phyloP scores from a whole-genome alignment of 1,284 basidiomycete genomes.

The Trichosporon ovoides region DNA sequence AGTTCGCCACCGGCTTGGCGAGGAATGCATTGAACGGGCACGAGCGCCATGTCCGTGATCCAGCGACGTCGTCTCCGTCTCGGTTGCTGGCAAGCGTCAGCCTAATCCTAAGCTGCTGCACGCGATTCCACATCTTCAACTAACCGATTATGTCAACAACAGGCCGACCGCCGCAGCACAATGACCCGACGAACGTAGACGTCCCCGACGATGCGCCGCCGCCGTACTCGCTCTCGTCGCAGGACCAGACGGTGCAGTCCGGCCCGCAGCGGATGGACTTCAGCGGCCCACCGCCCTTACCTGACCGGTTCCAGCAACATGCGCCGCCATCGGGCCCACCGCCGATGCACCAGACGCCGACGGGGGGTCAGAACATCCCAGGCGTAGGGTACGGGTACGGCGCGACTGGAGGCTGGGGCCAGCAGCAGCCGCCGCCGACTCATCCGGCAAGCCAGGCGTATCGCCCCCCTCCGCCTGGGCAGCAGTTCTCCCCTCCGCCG shows the following conservation, averaged over 20 bases:
- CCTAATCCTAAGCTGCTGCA: too few relatives aligned
- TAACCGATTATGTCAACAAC: not conserved
- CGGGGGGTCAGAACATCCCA: conserved; percentile 25
- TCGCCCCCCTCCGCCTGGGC: not conserved
- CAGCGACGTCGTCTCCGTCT: not conserved
- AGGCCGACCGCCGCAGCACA: not conserved
- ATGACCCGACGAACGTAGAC: conserved; percentile 15
- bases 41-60: not conserved
- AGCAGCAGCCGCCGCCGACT: conserved; percentile 16
- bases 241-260: conserved; percentile 22
- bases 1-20: not conserved
- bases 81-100: too few relatives aligned
- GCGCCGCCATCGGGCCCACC: not conserved
- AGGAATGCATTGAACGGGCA: too few relatives aligned
- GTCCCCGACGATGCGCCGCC: conserved; percentile 40
- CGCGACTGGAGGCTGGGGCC: conserved; percentile 3
- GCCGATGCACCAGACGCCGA: too few relatives aligned
- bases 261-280: conserved; percentile 44
- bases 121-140: conserved; percentile 5
- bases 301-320: conserved; percentile 27
- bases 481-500: not conserved
- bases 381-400: conserved; percentile 40
- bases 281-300: conserved; percentile 44
- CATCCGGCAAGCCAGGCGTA: conserved; percentile 12
- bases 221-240: conserved; percentile 28